A percentile compares a stretch with the other conserved stretches of the same genome.
Evolutionary conservation across 768 basidiomycete species (phyloP).

Genomic region (Naganishia friedmannii): DNA sequence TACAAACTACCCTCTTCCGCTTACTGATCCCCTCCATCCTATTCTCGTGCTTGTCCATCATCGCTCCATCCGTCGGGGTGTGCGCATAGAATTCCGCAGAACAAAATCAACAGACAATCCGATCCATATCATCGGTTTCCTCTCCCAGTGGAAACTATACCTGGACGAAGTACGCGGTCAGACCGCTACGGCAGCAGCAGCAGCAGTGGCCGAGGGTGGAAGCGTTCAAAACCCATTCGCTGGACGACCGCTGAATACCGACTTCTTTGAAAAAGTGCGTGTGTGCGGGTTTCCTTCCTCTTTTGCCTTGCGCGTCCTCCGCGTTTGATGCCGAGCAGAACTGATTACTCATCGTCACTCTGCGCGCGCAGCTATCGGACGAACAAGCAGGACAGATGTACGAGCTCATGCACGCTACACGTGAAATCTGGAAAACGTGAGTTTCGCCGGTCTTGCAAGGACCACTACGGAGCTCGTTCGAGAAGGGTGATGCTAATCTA

Average conservation of each 20-base stretch:
- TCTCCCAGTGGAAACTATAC: conserved; percentile 93
- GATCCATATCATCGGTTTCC: conserved; percentile 85
- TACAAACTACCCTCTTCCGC: too few relatives aligned
- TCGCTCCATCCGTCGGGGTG: not conserved
- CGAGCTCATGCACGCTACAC: conserved; percentile 88
- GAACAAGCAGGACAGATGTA: conserved; percentile 92
- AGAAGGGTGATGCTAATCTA: not conserved
- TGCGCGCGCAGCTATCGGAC: conserved; percentile 65
- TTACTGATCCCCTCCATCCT: not conserved
- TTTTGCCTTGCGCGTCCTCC: conserved; percentile 9
- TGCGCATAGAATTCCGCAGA: conserved; percentile 72
- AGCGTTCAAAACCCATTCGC: conserved; percentile 34
- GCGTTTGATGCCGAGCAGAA: not conserved
- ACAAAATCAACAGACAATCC: conserved; percentile 79
- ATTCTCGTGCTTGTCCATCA: not conserved
- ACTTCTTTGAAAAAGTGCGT: conserved; percentile 53
- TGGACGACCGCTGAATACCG: conserved; percentile 49
- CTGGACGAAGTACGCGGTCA: conserved; percentile 59
- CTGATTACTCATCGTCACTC: conserved; percentile 3
- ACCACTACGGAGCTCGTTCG: not conserved
- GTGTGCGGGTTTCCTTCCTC: conserved; percentile 28
- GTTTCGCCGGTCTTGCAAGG: conserved; percentile 25
- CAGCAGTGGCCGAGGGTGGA: not conserved
- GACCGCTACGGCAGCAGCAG: conserved; percentile 53
- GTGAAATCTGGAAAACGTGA: conserved; percentile 76